A percentile compares a stretch with the other conserved stretches of the same genome.
These are phyloP conservation scores for Breviolum minutum DNA, from an alignment of 73 alveolate species.

Conservation along the genomic window DNA sequence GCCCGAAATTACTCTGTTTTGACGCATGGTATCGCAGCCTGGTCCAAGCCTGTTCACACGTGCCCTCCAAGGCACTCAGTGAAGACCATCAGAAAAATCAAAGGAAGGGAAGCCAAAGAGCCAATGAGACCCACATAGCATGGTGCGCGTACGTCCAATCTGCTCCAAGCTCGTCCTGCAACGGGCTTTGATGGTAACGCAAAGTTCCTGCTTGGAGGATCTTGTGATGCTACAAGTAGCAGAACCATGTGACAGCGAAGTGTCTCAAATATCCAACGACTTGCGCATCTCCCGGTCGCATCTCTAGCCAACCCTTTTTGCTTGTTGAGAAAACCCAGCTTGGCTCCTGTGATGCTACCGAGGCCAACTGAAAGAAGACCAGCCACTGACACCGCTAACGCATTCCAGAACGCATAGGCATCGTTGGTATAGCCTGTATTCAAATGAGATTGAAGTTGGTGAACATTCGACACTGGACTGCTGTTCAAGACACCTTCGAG, in stretches of 20 bases:
- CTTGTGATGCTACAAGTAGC: too few species aligned
- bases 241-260: too few species aligned
- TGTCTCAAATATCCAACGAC: too few species aligned
- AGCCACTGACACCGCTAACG: slow-evolving; percentile 74
- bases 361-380: slow-evolving; percentile 69
- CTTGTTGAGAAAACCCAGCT: not conserved
- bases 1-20: not conserved
- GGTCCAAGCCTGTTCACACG: not conserved
- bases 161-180: slow-evolving; percentile 73
- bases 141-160: slow-evolving; percentile 39
- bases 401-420: slow-evolving; percentile 93
- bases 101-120: slow-evolving; percentile 47
- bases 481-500: not conserved
- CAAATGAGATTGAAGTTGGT: not conserved
- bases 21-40: too few species aligned
- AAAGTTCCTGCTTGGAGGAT: too few species aligned
- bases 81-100: slow-evolving; percentile 39
- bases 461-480: not conserved
- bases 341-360: slow-evolving; percentile 62
- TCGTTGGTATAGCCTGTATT: slow-evolving; percentile 76
- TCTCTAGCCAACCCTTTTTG: too few species aligned
- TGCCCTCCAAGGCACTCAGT: slow-evolving; percentile 32
- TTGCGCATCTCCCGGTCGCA: too few species aligned
- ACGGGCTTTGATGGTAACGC: not conserved
- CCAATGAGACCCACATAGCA: slow-evolving; percentile 57